Percentiles rank a stretch among this genome's conserved stretches.
Conservation (phyloP, 192 early-diverging fungal genomes). For the Chytriomyces confervae region DNA sequence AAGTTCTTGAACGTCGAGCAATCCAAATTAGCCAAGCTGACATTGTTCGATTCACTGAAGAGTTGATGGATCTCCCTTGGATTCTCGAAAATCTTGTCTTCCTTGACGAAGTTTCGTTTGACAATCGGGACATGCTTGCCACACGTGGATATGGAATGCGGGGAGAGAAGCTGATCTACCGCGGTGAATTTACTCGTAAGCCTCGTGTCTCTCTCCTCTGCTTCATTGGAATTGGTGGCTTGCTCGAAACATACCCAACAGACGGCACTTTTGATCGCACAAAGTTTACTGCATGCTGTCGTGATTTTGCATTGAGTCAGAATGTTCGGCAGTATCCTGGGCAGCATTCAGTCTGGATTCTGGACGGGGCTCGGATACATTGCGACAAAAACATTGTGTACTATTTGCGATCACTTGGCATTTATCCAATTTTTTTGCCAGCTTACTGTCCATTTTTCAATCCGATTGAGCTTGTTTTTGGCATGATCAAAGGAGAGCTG, state of each 20-base stretch:
- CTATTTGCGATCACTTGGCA: not conserved
- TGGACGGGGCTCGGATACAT: constrained; percentile 41
- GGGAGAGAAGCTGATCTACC: constrained; percentile 12
- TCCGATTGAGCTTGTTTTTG: too few relatives aligned
- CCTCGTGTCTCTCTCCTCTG: constrained; percentile 32
- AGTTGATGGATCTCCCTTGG: constrained; percentile 27
- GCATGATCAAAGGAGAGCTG: too few relatives aligned
- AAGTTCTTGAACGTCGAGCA: constrained; percentile 34
- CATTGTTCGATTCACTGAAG: constrained; percentile 19
- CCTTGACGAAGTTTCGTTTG: constrained; percentile 40
- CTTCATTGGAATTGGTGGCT: constrained; percentile 30
- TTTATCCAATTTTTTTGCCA: constrained; percentile 3
- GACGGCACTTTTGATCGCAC: constrained; percentile 28
- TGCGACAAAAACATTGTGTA: constrained; percentile 10
- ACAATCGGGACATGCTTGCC: constrained; percentile 34
- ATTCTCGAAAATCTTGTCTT: constrained; percentile 33
- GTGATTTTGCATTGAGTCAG: constrained; percentile 20
- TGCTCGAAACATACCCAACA: constrained; percentile 19
- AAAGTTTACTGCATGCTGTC: constrained; percentile 29
- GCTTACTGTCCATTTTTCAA: too few relatives aligned
- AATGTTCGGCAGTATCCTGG: constrained; percentile 29
- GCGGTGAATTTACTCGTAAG: constrained; percentile 26
- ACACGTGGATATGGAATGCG: constrained; percentile 24
- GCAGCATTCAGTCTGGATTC: constrained; percentile 27
- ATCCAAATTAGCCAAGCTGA: constrained; percentile 31